These are phyloP conservation scores for Fusarium musae DNA, from an alignment of 2,329 filamentous ascomycete species.

Conservation along the genomic window DNA sequence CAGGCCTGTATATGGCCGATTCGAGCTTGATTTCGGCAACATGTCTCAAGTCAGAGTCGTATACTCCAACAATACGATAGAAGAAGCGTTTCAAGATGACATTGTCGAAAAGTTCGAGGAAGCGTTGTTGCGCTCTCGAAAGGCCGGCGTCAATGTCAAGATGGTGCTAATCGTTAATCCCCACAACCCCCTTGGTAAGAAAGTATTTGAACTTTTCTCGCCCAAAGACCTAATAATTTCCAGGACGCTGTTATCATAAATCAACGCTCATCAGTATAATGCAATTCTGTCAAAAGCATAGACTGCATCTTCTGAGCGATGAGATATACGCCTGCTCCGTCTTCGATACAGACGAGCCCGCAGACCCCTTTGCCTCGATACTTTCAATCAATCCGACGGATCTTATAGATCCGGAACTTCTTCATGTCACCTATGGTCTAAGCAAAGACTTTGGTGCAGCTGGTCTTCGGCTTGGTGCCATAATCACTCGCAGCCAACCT, in stretches of 20 bases:
- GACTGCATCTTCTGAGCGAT: constrained; percentile 66
- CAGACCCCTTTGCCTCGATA: constrained; percentile 58
- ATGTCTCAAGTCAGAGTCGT: constrained; percentile 56
- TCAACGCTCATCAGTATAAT: constrained; percentile 57
- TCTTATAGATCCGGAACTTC: constrained; percentile 58
- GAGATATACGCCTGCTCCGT: constrained; percentile 68
- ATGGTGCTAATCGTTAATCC: constrained; percentile 64
- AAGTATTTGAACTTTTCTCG: background rate
- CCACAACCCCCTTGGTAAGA: constrained; percentile 61
- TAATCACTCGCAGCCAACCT: constrained; percentile 54
- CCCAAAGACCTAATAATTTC: constrained; percentile 21
- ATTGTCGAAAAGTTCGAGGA: constrained; percentile 59
- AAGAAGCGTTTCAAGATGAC: constrained; percentile 56
- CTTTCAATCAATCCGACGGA: constrained; percentile 57
- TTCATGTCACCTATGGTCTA: constrained; percentile 62
- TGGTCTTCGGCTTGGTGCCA: constrained; percentile 61
- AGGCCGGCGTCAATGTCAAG: constrained; percentile 52
- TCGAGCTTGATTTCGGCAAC: constrained; percentile 60
- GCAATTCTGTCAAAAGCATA: constrained; percentile 60
- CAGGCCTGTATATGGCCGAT: constrained; percentile 59
- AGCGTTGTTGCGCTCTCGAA: constrained; percentile 50
- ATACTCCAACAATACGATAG: constrained; percentile 56
- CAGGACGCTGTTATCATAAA: constrained; percentile 57
- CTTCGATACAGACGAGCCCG: constrained; percentile 52
- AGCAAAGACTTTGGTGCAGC: constrained; percentile 64